A percentile compares a stretch with the other conserved stretches of the same genome.
These are phyloP conservation scores for Cercospora sp. DNA, from an alignment of 2,329 filamentous ascomycete genomes.

Conservation along the genomic window DNA sequence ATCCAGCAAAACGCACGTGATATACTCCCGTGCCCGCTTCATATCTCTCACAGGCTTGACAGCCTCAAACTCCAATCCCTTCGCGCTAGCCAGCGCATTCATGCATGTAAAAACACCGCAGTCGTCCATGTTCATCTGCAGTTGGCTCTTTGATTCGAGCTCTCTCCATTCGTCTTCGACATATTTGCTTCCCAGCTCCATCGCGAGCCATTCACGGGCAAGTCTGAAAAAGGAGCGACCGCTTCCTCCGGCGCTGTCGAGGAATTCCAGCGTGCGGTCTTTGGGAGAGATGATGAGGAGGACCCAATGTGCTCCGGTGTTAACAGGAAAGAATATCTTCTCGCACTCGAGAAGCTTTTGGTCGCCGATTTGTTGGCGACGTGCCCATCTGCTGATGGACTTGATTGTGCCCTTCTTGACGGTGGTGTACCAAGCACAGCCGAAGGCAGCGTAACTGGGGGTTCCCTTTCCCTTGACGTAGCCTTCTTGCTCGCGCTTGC, in stretches of 20 bases:
- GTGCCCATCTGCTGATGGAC: constrained; percentile 57
- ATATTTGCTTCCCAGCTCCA: constrained; percentile 59
- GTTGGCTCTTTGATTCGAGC: constrained; percentile 51
- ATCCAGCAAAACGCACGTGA: constrained; percentile 67
- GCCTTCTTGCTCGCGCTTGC: constrained; percentile 57
- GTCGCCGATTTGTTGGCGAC: constrained; percentile 58
- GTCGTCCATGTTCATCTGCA: constrained; percentile 68
- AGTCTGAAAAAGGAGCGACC: constrained; percentile 30
- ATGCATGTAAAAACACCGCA: constrained; percentile 77
- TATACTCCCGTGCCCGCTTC: constrained; percentile 45
- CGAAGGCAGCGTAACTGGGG: constrained; percentile 57
- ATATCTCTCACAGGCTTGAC: constrained; percentile 28
- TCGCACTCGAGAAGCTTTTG: constrained; percentile 65
- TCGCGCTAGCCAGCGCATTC: constrained; percentile 63
- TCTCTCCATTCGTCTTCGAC: constrained; percentile 60
- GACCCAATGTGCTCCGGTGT: constrained; percentile 66
- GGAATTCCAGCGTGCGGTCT: constrained; percentile 62
- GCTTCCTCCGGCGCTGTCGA: constrained; percentile 64
- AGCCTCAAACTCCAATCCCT: constrained; percentile 49
- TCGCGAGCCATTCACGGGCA: constrained; percentile 56
- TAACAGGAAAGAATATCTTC: constrained; percentile 68
- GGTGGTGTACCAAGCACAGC: constrained; percentile 65
- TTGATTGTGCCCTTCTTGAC: constrained; percentile 52
- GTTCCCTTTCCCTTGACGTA: constrained; percentile 49
- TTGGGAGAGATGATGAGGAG: constrained; percentile 65